These are phyloP conservation scores for Erodium chrysanthum DNA, from an alignment of 441 rosid genomes.

Conservation along the genomic window DNA sequence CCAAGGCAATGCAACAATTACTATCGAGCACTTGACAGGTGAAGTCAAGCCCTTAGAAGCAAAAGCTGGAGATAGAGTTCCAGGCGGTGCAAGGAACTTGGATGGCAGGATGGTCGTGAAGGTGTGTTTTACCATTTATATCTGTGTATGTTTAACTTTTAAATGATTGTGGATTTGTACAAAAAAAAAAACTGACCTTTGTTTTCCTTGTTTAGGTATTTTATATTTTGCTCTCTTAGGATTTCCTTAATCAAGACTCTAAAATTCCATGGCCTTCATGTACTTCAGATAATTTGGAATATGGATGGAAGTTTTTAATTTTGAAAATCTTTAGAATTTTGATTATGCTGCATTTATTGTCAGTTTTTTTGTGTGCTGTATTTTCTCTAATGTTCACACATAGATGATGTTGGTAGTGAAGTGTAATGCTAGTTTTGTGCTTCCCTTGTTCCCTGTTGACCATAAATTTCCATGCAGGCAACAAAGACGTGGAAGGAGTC, in stretches of 20 bases:
- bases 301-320: background rate
- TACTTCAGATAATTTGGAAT: background rate
- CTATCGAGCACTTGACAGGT: constrained; percentile 89
- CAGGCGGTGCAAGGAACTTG: constrained; percentile 94
- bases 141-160: constrained; percentile 10
- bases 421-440: background rate
- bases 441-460: background rate
- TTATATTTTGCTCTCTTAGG: background rate
- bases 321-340: background rate
- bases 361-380: background rate
- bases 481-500: constrained; percentile 87
- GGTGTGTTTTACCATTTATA: constrained; percentile 32
- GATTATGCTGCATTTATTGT: background rate
- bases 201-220: constrained; percentile 7
- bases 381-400: background rate
- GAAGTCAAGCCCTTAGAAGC: constrained; percentile 89
- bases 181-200: constrained; percentile 9
- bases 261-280: no score
- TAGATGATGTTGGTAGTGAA: background rate
- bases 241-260: no score
- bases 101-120: constrained; percentile 92
- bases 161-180: constrained; percentile 1
- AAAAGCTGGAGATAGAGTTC: constrained; percentile 75
- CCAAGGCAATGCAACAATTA: constrained; percentile 83
- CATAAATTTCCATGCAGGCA: constrained; percentile 35